Conservation (phyloP, 1,284 basidiomycete genomes). For the Cutaneotrichosporon cavernicola region DNA sequence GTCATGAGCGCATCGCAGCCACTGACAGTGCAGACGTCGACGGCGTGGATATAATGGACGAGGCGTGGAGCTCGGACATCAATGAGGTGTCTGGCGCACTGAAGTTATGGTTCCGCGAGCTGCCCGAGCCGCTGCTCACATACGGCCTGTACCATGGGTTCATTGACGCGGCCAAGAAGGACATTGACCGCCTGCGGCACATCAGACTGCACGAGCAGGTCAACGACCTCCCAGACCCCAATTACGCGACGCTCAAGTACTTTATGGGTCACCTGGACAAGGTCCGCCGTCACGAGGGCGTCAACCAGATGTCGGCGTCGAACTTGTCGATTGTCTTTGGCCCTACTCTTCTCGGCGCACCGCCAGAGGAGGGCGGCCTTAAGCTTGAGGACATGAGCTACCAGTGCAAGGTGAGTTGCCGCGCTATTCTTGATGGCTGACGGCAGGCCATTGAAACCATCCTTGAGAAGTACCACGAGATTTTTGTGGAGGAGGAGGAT, state of each 20-base stretch:
- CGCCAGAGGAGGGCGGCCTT: slow-evolving; percentile 54
- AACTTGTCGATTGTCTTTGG: slow-evolving; percentile 98
- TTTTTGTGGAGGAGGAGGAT: slow-evolving; percentile 69
- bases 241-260: slow-evolving; percentile 95
- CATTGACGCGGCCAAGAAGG: slow-evolving; percentile 91
- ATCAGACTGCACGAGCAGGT: slow-evolving; percentile 95
- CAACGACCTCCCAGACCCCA: slow-evolving; percentile 95
- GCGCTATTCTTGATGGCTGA: slow-evolving; percentile 31
- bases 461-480: slow-evolving; percentile 78
- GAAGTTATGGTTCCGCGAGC: slow-evolving; percentile 94
- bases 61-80: slow-evolving; percentile 90
- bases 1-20: slow-evolving; percentile 58
- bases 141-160: slow-evolving; percentile 81
- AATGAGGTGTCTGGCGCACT: slow-evolving; percentile 91
- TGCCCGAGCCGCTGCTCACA: slow-evolving; percentile 92
- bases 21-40: slow-evolving; percentile 79
- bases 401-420: slow-evolving; percentile 62
- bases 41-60: slow-evolving; percentile 75
- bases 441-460: slow-evolving; percentile 79
- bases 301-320: slow-evolving; percentile 90
- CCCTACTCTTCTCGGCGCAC: slow-evolving; percentile 79
- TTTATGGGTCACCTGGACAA: slow-evolving; percentile 91
- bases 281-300: slow-evolving; percentile 70
- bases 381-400: slow-evolving; percentile 62
- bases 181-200: slow-evolving; percentile 88